These are phyloP conservation scores for Fusarium miscanthi DNA, from an alignment of 2,329 filamentous ascomycete genomes.

Conservation along the genomic window DNA sequence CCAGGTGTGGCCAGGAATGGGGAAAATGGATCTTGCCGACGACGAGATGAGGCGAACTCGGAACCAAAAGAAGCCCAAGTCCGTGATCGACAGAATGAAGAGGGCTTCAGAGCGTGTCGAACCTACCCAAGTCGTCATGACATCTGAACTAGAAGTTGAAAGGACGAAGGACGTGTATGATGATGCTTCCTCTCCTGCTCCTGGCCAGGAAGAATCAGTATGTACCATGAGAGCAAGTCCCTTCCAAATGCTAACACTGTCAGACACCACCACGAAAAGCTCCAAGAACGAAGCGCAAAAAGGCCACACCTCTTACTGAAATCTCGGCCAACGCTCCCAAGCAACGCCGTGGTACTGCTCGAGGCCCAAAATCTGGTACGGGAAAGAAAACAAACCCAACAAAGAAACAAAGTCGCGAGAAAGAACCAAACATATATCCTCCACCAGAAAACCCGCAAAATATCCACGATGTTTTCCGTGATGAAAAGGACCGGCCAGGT, in stretches of 20 bases:
- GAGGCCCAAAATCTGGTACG: constrained; percentile 24
- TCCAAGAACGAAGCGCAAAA: constrained; percentile 48
- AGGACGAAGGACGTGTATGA: constrained; percentile 69
- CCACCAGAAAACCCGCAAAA: constrained; percentile 37
- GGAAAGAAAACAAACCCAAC: constrained; percentile 36
- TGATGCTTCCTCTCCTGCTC: constrained; percentile 63
- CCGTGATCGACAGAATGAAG: constrained; percentile 75
- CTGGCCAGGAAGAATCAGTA: constrained; percentile 57
- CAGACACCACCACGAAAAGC: constrained; percentile 48
- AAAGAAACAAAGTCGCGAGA: constrained; percentile 26
- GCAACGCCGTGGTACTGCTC: constrained; percentile 39
- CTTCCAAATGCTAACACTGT: constrained; percentile 11
- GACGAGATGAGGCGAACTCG: constrained; percentile 77
- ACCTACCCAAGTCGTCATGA: constrained; percentile 73
- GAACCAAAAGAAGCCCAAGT: constrained; percentile 82
- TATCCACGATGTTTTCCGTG: constrained; percentile 48
- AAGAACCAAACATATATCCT: constrained; percentile 10
- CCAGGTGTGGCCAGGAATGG: constrained; percentile 81
- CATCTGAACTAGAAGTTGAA: constrained; percentile 61
- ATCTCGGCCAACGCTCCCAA: constrained; percentile 51
- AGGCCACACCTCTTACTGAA: constrained; percentile 48
- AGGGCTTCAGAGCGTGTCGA: constrained; percentile 71
- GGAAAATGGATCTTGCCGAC: constrained; percentile 82
- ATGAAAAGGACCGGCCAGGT: constrained; percentile 45
- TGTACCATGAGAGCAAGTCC: constrained; percentile 30